Base-by-base conservation (phyloP, 805 yeast genomes). In the Hanseniaspora pseudoguilliermondii region DNA sequence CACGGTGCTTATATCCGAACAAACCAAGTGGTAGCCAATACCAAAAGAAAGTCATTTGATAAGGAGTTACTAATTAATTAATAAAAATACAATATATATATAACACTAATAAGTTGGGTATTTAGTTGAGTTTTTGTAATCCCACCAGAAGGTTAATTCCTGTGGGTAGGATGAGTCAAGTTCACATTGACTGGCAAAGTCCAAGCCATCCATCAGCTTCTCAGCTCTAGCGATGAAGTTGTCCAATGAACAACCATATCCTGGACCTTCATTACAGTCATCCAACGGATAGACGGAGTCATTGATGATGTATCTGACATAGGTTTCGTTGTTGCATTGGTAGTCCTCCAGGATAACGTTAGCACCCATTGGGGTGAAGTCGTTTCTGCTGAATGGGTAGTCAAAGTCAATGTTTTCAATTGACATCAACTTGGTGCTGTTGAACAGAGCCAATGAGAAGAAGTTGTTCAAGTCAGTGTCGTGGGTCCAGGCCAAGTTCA, bases 401-500 rank as follows among this genome's bases (percentile, higher is more conserved):
- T 73, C 71, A 66, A 79, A 78, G 10, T 73, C 73, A 47, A 78
- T 70, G n/a, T 35, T 7, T 59, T 74, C 74, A 23, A 69, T 61
- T 3, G 79, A 73, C 59, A 82, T 66, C 18, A 42, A 35, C 34
- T 68, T 62, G 20, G 65, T 69, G 9, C 64, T 60, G 29, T 63
- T 69, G 44, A 66, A 65, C 18, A 84, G 65, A 49, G 85, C 67
- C 1, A 91, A 84, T 25, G 86, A 72, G 60, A 82, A 70, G 60
- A 75, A 81, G 46, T 82, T 72, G 59, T 80, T 71, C 43, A 85
- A 67, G 59, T 83, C 84, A 35, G 84, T 77, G 65, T 87, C 95
- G 63, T 87, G 95, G 16, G 86, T 74, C 73, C 83, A 82, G 44
- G 84, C 71, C 57, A 77, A 74, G 64, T 66, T 78, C 57, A 71